Base-by-base conservation (phyloP, 1,284 basidiomycete species). In the Moesziomyces antarcticus region DNA sequence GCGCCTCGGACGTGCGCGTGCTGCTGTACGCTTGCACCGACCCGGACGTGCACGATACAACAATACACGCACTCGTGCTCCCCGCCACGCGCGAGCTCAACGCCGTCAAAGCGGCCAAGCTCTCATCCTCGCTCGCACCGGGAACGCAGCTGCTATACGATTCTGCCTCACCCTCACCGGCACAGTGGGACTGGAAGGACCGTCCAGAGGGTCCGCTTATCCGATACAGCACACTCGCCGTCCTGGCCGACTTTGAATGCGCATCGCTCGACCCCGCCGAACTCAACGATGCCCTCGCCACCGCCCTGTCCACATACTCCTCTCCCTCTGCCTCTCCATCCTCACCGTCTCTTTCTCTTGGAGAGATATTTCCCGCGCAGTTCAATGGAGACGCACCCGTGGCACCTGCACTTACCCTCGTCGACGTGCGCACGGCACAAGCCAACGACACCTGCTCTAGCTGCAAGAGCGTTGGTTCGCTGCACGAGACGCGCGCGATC, bases 401-500 rank as follows among this genome's bases (percentile, higher is more conserved):
- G 37, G 27, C 59, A 0, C 70, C 63, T 11, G 56, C 71, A 1
- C 20, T 67, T 0, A 68, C 56, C 1, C 42, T 70, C 1, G 64
- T 71, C 16, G 75, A 80, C 44, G 14, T 80, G 10, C 62, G 71
- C 30, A 56, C 40, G 11, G 74, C 77, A 2, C 46, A 62, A 21
- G 49, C 49, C 21, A 70, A 75, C 21, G 82, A 85, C 51, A 47
- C 49, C 0, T 80, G 78, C 35, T 46, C 67, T 0, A 46, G 54
- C 9, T 85, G 85, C 55, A 72, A 18, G 68, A 68, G 50, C 9
- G 41, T 18, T 6, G 9, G 16, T 3, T 66, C 74, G 7, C 71
- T 85, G 2, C 18, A 49, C 0, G 61, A 73, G 35, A 77, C 57
- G 18, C 64, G 67, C 16, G 79, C 84, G 1, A 84, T 85, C 59